phyloP scores from a whole-genome alignment of 2,329 filamentous ascomycete genomes.

The Tolypocladium pustulatum region DNA sequence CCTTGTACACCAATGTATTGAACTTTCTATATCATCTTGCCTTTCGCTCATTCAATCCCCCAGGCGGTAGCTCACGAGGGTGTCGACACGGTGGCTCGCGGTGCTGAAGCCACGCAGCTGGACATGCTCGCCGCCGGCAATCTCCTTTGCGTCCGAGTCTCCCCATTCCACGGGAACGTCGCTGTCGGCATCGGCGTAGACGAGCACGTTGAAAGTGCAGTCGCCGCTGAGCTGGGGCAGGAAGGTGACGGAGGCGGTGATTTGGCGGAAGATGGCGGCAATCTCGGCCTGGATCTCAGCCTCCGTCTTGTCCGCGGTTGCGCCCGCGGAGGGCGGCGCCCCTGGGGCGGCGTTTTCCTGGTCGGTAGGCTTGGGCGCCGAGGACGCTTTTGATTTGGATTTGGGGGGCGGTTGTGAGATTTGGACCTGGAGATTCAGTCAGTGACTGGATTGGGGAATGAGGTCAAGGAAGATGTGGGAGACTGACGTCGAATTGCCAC shows the following conservation, averaged over 20 bases:
- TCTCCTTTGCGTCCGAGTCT: slow-evolving; percentile 96
- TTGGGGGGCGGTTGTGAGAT: slow-evolving; percentile 15
- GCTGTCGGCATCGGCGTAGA: slow-evolving; percentile 93
- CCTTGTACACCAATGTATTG: too few relatives aligned
- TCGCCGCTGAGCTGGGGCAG: slow-evolving; percentile 79
- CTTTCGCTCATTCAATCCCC: slow-evolving; percentile 23
- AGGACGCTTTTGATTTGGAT: slow-evolving; percentile 28
- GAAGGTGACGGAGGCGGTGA: slow-evolving; percentile 95
- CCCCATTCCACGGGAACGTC: slow-evolving; percentile 98
- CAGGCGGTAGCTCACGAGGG: slow-evolving; percentile 82
- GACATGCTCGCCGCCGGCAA: slow-evolving; percentile 86
- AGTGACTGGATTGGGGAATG: slow-evolving; percentile 1
- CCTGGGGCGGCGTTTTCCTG: slow-evolving; percentile 55
- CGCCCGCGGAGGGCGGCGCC: slow-evolving; percentile 14
- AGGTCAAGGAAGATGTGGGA: background rate
- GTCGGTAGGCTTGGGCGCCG: slow-evolving; percentile 40
- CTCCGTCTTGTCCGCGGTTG: slow-evolving; percentile 62
- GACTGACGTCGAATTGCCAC: slow-evolving; percentile 87
- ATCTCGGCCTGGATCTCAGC: slow-evolving; percentile 92
- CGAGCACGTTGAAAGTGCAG: slow-evolving; percentile 97
- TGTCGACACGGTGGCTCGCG: slow-evolving; percentile 87
- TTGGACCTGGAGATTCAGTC: slow-evolving; percentile 11
- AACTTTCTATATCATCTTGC: background rate
- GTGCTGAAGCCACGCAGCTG: slow-evolving; percentile 95
- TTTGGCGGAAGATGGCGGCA: slow-evolving; percentile 92